Conservation (phyloP, 225 moss, liverwort and hornwort species). For the Bryum argenteum region DNA sequence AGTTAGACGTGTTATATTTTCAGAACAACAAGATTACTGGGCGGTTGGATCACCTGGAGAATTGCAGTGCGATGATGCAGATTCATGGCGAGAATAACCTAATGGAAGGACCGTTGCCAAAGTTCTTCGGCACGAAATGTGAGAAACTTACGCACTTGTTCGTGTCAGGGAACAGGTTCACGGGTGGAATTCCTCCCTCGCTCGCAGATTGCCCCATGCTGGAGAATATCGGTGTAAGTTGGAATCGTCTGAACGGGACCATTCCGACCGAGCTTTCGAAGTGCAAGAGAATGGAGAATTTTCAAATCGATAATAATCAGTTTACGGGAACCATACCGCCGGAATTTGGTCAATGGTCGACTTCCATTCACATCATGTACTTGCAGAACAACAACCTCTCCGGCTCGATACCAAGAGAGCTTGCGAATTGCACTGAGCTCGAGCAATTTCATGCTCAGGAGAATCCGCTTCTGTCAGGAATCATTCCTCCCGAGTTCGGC, state of each 20-base stretch:
- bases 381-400: constrained; percentile 34
- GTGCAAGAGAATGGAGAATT: constrained; percentile 43
- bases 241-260: constrained; percentile 62
- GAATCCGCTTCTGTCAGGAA: constrained; percentile 29
- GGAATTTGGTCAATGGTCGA: constrained; percentile 32
- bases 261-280: constrained; percentile 59
- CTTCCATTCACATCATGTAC: constrained; percentile 30
- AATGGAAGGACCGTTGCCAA: constrained; percentile 41
- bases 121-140: constrained; percentile 34
- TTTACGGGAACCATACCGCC: constrained; percentile 55
- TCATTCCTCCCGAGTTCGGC: constrained; percentile 41
- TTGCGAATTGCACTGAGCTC: constrained; percentile 25
- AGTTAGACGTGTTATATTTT: constrained; percentile 35
- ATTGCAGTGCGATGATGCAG: constrained; percentile 35
- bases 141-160: constrained; percentile 31
- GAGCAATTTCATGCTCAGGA: constrained; percentile 28
- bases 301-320: constrained; percentile 62
- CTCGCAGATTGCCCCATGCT: constrained; percentile 31
- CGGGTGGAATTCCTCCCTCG: constrained; percentile 38
- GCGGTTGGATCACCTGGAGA: constrained; percentile 37
- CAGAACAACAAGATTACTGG: constrained; percentile 16
- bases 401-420: constrained; percentile 42
- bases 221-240: constrained; percentile 60
- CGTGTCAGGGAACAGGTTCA: constrained; percentile 36
- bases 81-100: constrained; percentile 45